These are phyloP conservation scores for Phytophthora pinifolia DNA, from an alignment of 352 stramenopile genomes.

Conservation along the genomic window DNA sequence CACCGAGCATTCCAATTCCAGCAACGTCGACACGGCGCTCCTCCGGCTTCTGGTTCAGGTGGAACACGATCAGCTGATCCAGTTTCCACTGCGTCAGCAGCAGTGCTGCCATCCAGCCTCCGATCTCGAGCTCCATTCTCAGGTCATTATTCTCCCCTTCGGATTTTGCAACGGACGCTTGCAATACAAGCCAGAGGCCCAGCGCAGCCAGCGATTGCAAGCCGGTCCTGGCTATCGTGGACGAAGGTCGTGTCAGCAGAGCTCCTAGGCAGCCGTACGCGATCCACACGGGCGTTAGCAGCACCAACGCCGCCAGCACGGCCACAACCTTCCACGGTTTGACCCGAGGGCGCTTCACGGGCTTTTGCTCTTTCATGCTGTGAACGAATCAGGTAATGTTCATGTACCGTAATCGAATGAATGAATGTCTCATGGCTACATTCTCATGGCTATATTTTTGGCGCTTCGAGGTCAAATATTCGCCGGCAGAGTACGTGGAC, in stretches of 20 bases:
- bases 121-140: conserved; percentile 10
- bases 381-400: neutral
- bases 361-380: conserved; percentile 12
- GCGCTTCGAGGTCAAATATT: conserved; percentile 33
- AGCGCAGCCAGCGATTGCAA: conserved; percentile 28
- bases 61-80: conserved; percentile 42
- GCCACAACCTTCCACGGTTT: conserved; percentile 21
- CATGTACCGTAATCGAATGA: neutral
- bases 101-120: conserved; percentile 29
- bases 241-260: conserved; percentile 37
- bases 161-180: conserved; percentile 17
- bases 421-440: conserved; percentile 7
- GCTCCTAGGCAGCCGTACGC: conserved; percentile 43
- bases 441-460: conserved; percentile 16
- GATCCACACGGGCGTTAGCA: conserved; percentile 47
- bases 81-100: conserved; percentile 50
- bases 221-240: conserved; percentile 21
- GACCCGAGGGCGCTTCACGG: conserved; percentile 25
- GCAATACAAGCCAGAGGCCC: conserved; percentile 11
- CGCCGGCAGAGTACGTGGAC: neutral
- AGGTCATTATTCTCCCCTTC: neutral
- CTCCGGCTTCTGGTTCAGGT: conserved; percentile 29
- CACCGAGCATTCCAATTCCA: conserved; percentile 9
- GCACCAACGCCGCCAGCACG: conserved; percentile 27
- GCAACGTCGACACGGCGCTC: conserved; percentile 25